These are phyloP conservation scores for Earliella scabrosa DNA, from an alignment of 1,284 basidiomycete species.

Conservation along the genomic window DNA sequence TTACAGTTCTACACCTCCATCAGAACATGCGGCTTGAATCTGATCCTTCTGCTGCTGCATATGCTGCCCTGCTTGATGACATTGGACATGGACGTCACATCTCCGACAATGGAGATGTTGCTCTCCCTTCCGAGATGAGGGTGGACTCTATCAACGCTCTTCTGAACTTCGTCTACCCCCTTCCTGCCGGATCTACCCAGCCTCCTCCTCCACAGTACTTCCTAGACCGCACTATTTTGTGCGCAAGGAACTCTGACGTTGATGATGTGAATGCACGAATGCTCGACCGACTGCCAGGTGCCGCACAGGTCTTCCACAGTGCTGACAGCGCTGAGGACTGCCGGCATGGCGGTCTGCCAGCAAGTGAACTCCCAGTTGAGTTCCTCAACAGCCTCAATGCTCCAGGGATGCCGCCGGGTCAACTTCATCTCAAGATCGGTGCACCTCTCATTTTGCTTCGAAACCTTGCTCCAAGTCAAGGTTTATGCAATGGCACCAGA, in stretches of 20 bases:
- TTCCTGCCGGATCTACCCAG: conserved; percentile 11
- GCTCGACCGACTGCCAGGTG: conserved; percentile 36
- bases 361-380: conserved; percentile 24
- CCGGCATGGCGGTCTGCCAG: conserved; percentile 5
- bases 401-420: conserved; percentile 30
- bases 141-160: conserved; percentile 28
- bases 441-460: conserved; percentile 41
- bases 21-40: conserved; percentile 44
- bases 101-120: conserved; percentile 33
- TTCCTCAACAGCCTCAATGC: conserved; percentile 27
- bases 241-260: conserved; percentile 41
- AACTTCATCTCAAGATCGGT: conserved; percentile 38
- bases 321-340: conserved; percentile 30
- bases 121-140: conserved; percentile 36
- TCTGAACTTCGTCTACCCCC: conserved; percentile 38
- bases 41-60: conserved; percentile 30
- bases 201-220: conserved; percentile 39
- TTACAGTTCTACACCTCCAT: conserved; percentile 34
- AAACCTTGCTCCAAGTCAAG: conserved; percentile 38
- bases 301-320: conserved; percentile 28
- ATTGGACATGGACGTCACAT: not conserved
- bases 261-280: conserved; percentile 36
- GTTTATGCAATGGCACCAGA: conserved; percentile 42
- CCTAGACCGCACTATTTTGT: conserved; percentile 39
- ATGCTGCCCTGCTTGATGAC: conserved; percentile 41